Conservation (phyloP, 129 eudicot species). For the Daucus carota region DH1_v3.0 NC_030389.2:9151001-9151500, state of each 20-base stretch:
- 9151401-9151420: slow-evolving; percentile 63
- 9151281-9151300: slow-evolving; percentile 17
- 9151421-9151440: slow-evolving; percentile 7
- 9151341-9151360: slow-evolving; percentile 70
- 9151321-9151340: slow-evolving; percentile 68
- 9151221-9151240: not conserved
- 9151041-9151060: not conserved
- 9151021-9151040: not conserved
- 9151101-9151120: not conserved
- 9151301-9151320: slow-evolving; percentile 84
- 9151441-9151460: not conserved
- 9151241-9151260: not conserved
- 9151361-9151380: slow-evolving; percentile 74
- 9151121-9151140: not conserved
- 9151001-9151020: not conserved
- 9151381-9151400: slow-evolving; percentile 74
- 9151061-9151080: not conserved
- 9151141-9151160: not conserved
- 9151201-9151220: not conserved
- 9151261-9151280: not conserved
- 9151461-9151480: not conserved
- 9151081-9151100: not conserved
- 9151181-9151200: not conserved
- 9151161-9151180: not conserved
- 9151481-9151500: not conserved